Evolutionary conservation across 2,329 filamentous ascomycete genomes (phyloP).

Genomic region (Proliferodiscus dingleyae): DNA sequence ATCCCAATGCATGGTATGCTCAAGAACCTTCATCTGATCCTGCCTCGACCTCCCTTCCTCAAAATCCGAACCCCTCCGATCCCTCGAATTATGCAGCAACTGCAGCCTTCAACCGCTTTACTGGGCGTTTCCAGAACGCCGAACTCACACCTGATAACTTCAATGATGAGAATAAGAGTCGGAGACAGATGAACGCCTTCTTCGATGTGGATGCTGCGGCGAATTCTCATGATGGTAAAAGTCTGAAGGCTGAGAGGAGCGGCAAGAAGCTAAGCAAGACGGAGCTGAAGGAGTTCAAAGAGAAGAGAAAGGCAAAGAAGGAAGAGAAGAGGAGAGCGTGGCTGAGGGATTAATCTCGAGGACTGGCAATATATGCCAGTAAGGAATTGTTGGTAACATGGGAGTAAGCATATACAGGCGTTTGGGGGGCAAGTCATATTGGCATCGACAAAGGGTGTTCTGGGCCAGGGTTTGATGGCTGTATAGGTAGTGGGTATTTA

Average conservation of each 20-base stretch:
- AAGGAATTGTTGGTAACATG: too few relatives aligned
- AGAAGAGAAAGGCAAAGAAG: conserved; percentile 83
- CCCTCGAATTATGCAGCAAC: conserved; percentile 64
- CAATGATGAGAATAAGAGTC: conserved; percentile 82
- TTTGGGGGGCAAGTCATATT: too few relatives aligned
- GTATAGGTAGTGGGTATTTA: too few relatives aligned
- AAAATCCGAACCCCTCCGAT: conserved; percentile 36
- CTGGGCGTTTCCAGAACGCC: conserved; percentile 71
- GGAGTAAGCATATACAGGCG: too few relatives aligned
- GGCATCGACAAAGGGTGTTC: too few relatives aligned
- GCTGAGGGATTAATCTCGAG: conserved; percentile 82
- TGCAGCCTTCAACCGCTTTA: conserved; percentile 87
- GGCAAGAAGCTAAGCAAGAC: conserved; percentile 79
- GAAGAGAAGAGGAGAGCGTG: conserved; percentile 92
- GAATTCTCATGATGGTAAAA: conserved; percentile 83
- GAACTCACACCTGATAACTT: conserved; percentile 68
- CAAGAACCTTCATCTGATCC: conserved; percentile 46
- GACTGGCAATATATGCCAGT: too few relatives aligned
- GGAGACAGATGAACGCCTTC: conserved; percentile 85
- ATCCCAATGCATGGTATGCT: conserved; percentile 93
- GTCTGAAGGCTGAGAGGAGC: conserved; percentile 84
- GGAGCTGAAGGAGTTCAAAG: conserved; percentile 86
- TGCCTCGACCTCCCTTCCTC: conserved; percentile 31
- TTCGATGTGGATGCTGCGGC: conserved; percentile 95
- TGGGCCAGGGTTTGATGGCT: too few relatives aligned